Evolutionary conservation across 1,284 basidiomycete genomes (phyloP).

Genomic region (Gymnopus androsaceus): DNA sequence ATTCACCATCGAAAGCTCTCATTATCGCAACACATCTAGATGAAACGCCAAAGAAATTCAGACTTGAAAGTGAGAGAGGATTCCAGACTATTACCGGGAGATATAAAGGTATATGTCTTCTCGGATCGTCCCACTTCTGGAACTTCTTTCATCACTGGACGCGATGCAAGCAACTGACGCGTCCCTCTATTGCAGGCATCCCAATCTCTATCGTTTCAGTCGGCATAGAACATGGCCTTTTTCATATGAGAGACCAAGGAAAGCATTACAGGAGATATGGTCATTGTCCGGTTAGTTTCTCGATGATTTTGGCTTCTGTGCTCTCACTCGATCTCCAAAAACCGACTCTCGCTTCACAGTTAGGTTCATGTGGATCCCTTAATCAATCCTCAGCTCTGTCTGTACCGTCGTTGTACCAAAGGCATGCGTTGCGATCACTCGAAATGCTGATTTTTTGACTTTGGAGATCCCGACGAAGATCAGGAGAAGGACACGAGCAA

Average conservation of each 20-base stretch:
- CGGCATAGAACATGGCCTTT: slow-evolving; percentile 89
- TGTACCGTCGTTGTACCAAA: slow-evolving; percentile 75
- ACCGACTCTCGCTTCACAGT: slow-evolving; percentile 38
- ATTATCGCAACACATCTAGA: slow-evolving; percentile 66
- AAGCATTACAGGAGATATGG: slow-evolving; percentile 75
- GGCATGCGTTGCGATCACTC: slow-evolving; percentile 64
- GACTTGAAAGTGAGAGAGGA: slow-evolving; percentile 71
- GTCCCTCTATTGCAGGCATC: slow-evolving; percentile 19
- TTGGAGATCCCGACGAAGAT: slow-evolving; percentile 43
- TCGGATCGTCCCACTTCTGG: no score
- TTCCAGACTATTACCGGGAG: slow-evolving; percentile 82
- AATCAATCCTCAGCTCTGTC: slow-evolving; percentile 55
- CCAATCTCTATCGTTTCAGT: slow-evolving; percentile 79
- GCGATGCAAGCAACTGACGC: not conserved
- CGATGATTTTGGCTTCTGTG: not conserved
- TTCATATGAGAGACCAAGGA: slow-evolving; percentile 83
- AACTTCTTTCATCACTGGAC: not conserved
- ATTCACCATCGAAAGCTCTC: slow-evolving; percentile 69
- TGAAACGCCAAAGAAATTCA: slow-evolving; percentile 56
- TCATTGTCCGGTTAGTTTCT: slow-evolving; percentile 62
- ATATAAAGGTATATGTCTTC: slow-evolving; percentile 61
- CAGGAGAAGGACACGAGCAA: slow-evolving; percentile 49
- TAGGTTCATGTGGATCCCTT: slow-evolving; percentile 82
- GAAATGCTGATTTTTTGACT: slow-evolving; percentile 83
- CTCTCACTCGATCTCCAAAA: not conserved